Base-by-base conservation (phyloP, 306 rosid genomes). In the Prosopis cineraria region DNA sequence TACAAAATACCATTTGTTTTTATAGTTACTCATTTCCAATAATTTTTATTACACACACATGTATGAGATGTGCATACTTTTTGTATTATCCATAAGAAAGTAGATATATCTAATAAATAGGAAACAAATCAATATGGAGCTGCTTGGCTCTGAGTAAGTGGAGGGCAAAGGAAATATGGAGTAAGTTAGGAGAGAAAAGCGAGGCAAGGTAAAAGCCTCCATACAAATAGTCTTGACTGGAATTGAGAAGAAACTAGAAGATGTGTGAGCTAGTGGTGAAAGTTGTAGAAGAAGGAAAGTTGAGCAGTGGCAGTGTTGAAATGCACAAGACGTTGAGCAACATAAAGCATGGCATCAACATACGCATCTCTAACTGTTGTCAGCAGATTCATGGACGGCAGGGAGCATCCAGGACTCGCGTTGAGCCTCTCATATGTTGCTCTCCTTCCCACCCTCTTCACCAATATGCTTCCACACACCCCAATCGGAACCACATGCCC, bases 311-410 rank as follows among this genome's bases (percentile, higher is more conserved):
- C 72, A 45, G 45, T 55, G 53, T 78, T 83, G 65, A 78, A 44
- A 67, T 40, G 80, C 39, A 55, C 34, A 30, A 79, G n/a, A 53
- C 77, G 78, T n/a, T 59, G 82, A 10, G 90, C 88, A 67, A 87
- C 73, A 40, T 71, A 69, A 37, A 87, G 40, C 88, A 82, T 87
- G 69, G 78, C 78, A 53, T 69, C 79, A 5, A 75, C 81, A 73
- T 84, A 87, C 64, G 77, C 75, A 72, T 87, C 81, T 77, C 90
- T 82, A 12, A 82, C 41, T 40, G 56, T 64, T 39, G 58, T 76
- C 47, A 79, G 11, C 25, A 37, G 19, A 62, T 13, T 27, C 22
- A 20, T 41, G 22, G 82, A 68, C 25, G 58, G 16, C 20, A 47
- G 19, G 5, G 55, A 9, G 47, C 40, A 37, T 37, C 52, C 7